Evolutionary conservation across 768 basidiomycete species (phyloP).

Genomic region (Phallus indusiatus): DNA sequence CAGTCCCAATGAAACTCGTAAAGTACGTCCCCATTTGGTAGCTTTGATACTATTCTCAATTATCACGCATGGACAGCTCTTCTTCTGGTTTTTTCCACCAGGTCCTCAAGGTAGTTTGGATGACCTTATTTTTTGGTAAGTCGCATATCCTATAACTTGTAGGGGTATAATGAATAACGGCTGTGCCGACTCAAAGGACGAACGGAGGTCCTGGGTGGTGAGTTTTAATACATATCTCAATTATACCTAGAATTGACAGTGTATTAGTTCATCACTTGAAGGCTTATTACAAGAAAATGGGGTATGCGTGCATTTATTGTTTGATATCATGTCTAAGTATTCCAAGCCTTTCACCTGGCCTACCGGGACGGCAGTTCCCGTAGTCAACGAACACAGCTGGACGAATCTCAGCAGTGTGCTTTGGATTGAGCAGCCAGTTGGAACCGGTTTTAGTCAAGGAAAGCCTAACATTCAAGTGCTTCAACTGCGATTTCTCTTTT

Average conservation of each 20-base stretch:
- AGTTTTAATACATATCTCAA: neutral
- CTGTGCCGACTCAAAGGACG: conserved; percentile 35
- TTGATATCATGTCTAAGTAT: neutral
- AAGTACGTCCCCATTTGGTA: conserved; percentile 32
- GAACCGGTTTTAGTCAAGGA: conserved; percentile 71
- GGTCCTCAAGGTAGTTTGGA: conserved; percentile 62
- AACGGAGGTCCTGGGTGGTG: conserved; percentile 71
- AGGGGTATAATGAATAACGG: neutral
- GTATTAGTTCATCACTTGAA: conserved; percentile 45
- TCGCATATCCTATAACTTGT: neutral
- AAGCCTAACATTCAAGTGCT: conserved; percentile 41
- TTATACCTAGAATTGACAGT: too few species aligned
- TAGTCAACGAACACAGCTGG: conserved; percentile 62
- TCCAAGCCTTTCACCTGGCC: conserved; percentile 59
- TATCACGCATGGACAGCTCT: conserved; percentile 46
- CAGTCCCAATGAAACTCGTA: conserved; percentile 50
- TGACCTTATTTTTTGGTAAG: conserved; percentile 67
- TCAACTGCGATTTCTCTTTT: neutral
- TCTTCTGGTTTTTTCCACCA: conserved; percentile 82
- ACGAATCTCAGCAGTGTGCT: conserved; percentile 69
- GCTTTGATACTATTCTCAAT: neutral
- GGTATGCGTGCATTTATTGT: conserved; percentile 27
- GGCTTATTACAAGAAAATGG: conserved; percentile 70
- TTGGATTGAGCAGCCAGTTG: conserved; percentile 74
- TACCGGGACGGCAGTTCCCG: conserved; percentile 53